These are phyloP conservation scores for Cryoendolithus antarcticus DNA, from an alignment of 2,329 filamentous ascomycete species.

Conservation along the genomic window DNA sequence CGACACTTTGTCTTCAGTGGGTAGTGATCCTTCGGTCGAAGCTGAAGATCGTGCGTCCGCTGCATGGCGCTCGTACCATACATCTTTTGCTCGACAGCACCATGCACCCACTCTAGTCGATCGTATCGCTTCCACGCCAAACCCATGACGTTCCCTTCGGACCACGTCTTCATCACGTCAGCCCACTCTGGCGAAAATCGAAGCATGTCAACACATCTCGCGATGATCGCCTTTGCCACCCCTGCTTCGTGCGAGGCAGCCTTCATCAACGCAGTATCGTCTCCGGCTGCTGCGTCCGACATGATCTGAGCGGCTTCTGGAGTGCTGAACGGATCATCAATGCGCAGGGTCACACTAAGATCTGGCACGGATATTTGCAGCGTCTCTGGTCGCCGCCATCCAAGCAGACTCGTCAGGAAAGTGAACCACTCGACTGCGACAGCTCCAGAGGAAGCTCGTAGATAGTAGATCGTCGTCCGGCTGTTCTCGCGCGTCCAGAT, in stretches of 20 bases:
- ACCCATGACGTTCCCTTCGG: conserved; percentile 45
- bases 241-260: conserved; percentile 40
- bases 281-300: conserved; percentile 29
- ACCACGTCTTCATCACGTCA: conserved; percentile 48
- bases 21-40: conserved; percentile 54
- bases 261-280: conserved; percentile 28
- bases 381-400: conserved; percentile 43
- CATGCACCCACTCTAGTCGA: conserved; percentile 55
- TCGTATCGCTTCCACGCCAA: conserved; percentile 60
- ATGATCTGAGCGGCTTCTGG: conserved; percentile 29
- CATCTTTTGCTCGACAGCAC: conserved; percentile 54
- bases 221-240: conserved; percentile 44
- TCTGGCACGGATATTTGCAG: conserved; percentile 53
- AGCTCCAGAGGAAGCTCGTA: conserved; percentile 48
- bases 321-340: conserved; percentile 49
- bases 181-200: conserved; percentile 45
- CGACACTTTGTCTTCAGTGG: conserved; percentile 37
- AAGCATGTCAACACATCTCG: conserved; percentile 46
- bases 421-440: conserved; percentile 58
- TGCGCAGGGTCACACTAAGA: conserved; percentile 44
- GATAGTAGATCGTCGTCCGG: conserved; percentile 49
- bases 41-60: conserved; percentile 52
- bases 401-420: conserved; percentile 48
- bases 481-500: conserved; percentile 44
- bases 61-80: conserved; percentile 57